A percentile compares a stretch with the other conserved stretches of the same genome.
Evolutionary conservation across 2,329 filamentous ascomycete genomes (phyloP).

Genomic region (Monascus ruber): DNA sequence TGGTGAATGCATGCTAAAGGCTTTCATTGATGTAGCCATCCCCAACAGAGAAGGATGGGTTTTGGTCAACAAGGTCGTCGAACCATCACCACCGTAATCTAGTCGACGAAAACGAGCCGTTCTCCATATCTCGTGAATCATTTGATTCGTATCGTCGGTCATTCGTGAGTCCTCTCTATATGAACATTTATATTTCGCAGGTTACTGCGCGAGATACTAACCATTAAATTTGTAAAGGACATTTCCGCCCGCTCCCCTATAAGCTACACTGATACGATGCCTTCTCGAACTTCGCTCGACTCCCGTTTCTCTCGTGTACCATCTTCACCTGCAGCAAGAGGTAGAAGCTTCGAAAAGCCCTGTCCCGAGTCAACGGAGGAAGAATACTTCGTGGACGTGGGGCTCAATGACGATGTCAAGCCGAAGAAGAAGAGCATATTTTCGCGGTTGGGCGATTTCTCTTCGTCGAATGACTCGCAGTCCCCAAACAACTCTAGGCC

Average conservation of each 20-base stretch:
- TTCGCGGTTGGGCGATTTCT: slow-evolving; percentile 59
- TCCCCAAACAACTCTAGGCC: slow-evolving; percentile 29
- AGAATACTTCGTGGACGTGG: slow-evolving; percentile 82
- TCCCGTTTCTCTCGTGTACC: slow-evolving; percentile 54
- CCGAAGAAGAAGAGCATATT: slow-evolving; percentile 68
- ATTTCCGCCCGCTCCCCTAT: slow-evolving; percentile 81
- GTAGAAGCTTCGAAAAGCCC: slow-evolving; percentile 44
- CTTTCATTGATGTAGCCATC: slow-evolving; percentile 52
- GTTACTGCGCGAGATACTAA: no score
- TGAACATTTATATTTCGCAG: no score
- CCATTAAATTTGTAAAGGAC: slow-evolving; percentile 46
- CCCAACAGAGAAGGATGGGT: slow-evolving; percentile 68
- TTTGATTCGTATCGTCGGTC: slow-evolving; percentile 95
- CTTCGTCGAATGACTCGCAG: slow-evolving; percentile 24
- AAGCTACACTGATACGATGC: slow-evolving; percentile 43
- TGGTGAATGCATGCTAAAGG: slow-evolving; percentile 15
- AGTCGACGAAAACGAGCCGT: slow-evolving; percentile 76
- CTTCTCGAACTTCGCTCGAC: slow-evolving; percentile 70
- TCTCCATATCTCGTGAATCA: slow-evolving; percentile 89
- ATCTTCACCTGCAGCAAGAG: slow-evolving; percentile 49
- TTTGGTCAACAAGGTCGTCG: slow-evolving; percentile 54
- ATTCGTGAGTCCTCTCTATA: slow-evolving; percentile 60
- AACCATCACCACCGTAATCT: slow-evolving; percentile 46
- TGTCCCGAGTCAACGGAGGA: slow-evolving; percentile 55
- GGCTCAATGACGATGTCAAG: slow-evolving; percentile 63